Percentiles rank a stretch among this genome's conserved stretches.
Evolutionary conservation across 805 yeast species (phyloP).

Genomic region (Saccharomycopsis capsularis): DNA sequence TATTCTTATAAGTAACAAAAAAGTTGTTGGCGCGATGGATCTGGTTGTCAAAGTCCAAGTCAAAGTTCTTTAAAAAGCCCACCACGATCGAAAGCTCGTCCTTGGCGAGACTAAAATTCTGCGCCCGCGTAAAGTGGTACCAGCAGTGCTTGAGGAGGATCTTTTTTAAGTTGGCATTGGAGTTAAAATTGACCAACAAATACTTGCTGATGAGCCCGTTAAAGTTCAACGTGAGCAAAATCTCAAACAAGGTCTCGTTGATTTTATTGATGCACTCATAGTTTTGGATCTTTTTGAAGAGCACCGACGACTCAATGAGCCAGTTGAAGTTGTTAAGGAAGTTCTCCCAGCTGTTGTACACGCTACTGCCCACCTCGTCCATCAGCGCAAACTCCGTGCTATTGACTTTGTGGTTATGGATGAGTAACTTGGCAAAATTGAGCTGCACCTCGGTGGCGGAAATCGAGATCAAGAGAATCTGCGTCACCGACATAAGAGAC

Average conservation of each 20-base stretch:
- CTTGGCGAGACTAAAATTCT: slow-evolving; percentile 14
- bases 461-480: slow-evolving; percentile 16
- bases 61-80: slow-evolving; percentile 17
- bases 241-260: slow-evolving; percentile 20
- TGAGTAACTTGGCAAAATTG: slow-evolving; percentile 20
- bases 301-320: slow-evolving; percentile 17
- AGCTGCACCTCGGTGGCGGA: slow-evolving; percentile 17
- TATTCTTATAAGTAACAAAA: slow-evolving; percentile 8
- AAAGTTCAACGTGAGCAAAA: slow-evolving; percentile 15
- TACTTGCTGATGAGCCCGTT: slow-evolving; percentile 12
- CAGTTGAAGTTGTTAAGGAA: slow-evolving; percentile 21
- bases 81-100: slow-evolving; percentile 13
- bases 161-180: slow-evolving; percentile 14
- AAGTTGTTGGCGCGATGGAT: slow-evolving; percentile 15
- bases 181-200: slow-evolving; percentile 14
- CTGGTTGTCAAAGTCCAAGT: slow-evolving; percentile 14
- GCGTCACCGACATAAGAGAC: slow-evolving; percentile 18
- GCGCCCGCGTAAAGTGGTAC: slow-evolving; percentile 16
- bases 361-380: slow-evolving; percentile 2
- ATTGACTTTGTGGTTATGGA: slow-evolving; percentile 20
- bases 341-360: slow-evolving; percentile 16
- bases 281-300: slow-evolving; percentile 18
- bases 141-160: slow-evolving; percentile 19
- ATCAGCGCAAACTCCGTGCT: too few relatives aligned
- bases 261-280: slow-evolving; percentile 13